Evolutionary conservation across 1,139 yeast genomes (phyloP), one percentile per base, ranked within the genome.

Genomic region (Scheffersomyces illinoinensis): DNA sequence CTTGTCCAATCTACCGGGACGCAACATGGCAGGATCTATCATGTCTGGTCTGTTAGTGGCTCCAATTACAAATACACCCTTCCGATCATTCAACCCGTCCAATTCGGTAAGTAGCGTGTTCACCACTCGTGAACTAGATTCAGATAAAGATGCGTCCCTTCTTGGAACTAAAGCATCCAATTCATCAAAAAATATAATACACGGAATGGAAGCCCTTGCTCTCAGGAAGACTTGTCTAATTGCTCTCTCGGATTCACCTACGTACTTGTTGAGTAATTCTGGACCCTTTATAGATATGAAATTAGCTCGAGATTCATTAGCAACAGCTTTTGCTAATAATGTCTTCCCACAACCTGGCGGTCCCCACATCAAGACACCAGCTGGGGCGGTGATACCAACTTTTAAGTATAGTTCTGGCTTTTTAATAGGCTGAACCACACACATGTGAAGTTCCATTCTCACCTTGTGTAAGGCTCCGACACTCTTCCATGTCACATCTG

Each of bases 341-440:
- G 99, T 95, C 71, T 95, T 95, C 82, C 99, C 99, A 78, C 98
- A 95, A 23, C 99, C 99, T 2, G 99, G 99, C 1, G 99, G 99
- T 0, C 99, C 99, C 99, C 99, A 95, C 81, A 95, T 84, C 21
- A 95, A 77, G 0, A 95, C 99, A 57, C 99, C 99, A 0, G 98
- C 93, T 1, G 99, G 98, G 0, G 98, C 97, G 57, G 93, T 86
- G 49, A 95, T 93, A 73, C 99, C 99, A 10, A 95, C 98, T 63
- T 89, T 87, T 63, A 87, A 87, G 70, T 90, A 95, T 20, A 95
- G 77, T 64, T 93, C 98, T 1, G 99, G 99, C 64, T 93, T 86
- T 67, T 90, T 89, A 65, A 95, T 93, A 1, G 99, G 99, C 71
- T 93, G 98, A 0, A 96, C 99, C 63, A 95, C 93, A 20, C 98